These are phyloP conservation scores for Pleurotus eryngii DNA, from an alignment of 768 basidiomycete species.

Conservation along the genomic window DNA sequence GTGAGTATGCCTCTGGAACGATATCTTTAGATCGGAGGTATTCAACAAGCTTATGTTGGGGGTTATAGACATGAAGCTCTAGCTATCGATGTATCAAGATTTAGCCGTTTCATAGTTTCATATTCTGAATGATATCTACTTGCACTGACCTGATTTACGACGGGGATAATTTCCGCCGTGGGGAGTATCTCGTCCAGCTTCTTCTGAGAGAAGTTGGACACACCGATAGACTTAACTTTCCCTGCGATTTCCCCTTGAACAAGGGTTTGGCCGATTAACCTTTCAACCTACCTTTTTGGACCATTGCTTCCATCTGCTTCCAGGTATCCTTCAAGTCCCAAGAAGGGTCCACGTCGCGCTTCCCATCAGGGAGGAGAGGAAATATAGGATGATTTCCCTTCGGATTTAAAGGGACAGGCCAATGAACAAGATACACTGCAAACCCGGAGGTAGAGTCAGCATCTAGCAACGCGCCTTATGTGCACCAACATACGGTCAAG, in stretches of 20 bases:
- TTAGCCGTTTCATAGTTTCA: neutral
- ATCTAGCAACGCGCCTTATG: constrained; percentile 3
- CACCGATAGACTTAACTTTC: constrained; percentile 67
- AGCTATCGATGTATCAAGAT: constrained; percentile 37
- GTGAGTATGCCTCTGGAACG: constrained; percentile 76
- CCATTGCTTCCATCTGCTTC: constrained; percentile 77
- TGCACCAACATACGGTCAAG: constrained; percentile 59
- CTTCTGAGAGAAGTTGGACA: constrained; percentile 70
- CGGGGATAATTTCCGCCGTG: constrained; percentile 63
- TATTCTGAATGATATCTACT: neutral
- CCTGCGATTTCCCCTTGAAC: constrained; percentile 31
- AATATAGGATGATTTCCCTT: constrained; percentile 60
- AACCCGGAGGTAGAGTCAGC: constrained; percentile 6
- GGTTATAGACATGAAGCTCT: constrained; percentile 73
- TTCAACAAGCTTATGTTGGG: constrained; percentile 62
- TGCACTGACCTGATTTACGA: constrained; percentile 60
- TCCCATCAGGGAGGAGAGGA: constrained; percentile 59
- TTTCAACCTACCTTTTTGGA: constrained; percentile 50
- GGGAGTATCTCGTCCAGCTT: constrained; percentile 70
- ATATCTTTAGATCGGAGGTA: constrained; percentile 68
- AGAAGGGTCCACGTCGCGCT: constrained; percentile 61
- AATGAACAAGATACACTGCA: constrained; percentile 68
- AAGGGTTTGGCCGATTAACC: constrained; percentile 7
- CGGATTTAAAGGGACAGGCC: constrained; percentile 76
- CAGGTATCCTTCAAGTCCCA: constrained; percentile 75